Percentiles rank a stretch among this genome's conserved stretches.
phyloP scores from a whole-genome alignment of 176 grass and related monocot genomes.

The Zea luxurians region DNA sequence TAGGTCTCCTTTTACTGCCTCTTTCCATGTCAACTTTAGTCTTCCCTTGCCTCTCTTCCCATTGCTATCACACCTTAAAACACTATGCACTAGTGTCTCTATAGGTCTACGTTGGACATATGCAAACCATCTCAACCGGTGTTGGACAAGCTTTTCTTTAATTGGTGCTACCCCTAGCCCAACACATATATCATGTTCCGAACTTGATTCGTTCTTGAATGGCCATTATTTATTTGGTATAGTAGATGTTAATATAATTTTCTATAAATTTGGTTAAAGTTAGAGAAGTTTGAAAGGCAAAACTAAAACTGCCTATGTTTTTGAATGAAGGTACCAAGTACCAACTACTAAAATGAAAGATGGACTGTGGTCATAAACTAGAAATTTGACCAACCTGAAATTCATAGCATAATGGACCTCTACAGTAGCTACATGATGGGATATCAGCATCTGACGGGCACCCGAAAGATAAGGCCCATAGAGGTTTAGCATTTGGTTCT shows the following conservation, averaged over 20 bases:
- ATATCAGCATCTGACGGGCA: conserved; percentile 59
- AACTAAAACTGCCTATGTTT: not conserved
- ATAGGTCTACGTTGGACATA: too few species aligned
- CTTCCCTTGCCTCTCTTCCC: too few species aligned
- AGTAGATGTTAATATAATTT: not conserved
- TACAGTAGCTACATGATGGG: conserved; percentile 72
- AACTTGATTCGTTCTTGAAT: too few species aligned
- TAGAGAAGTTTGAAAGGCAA: not conserved
- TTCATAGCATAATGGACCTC: conserved; percentile 77
- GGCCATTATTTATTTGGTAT: not conserved
- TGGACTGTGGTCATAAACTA: not conserved
- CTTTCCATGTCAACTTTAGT: too few species aligned
- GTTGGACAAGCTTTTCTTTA: too few species aligned
- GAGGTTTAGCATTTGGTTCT: conserved; percentile 69
- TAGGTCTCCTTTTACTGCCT: too few species aligned
- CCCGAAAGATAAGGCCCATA: conserved; percentile 73
- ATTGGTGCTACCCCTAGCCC: too few species aligned
- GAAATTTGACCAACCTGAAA: conserved; percentile 74
- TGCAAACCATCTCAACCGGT: too few species aligned
- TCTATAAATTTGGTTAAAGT: not conserved
- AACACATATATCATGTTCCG: too few species aligned
- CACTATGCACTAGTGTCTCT: too few species aligned
- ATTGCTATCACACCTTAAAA: too few species aligned
- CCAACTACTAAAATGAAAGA: conserved; percentile 25
- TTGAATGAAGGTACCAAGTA: not conserved